A percentile compares a stretch with the other conserved stretches of the same genome.
These are phyloP conservation scores for Elsinoe fawcettii DNA, from an alignment of 2,329 filamentous ascomycete genomes.

Conservation along the genomic window DNA sequence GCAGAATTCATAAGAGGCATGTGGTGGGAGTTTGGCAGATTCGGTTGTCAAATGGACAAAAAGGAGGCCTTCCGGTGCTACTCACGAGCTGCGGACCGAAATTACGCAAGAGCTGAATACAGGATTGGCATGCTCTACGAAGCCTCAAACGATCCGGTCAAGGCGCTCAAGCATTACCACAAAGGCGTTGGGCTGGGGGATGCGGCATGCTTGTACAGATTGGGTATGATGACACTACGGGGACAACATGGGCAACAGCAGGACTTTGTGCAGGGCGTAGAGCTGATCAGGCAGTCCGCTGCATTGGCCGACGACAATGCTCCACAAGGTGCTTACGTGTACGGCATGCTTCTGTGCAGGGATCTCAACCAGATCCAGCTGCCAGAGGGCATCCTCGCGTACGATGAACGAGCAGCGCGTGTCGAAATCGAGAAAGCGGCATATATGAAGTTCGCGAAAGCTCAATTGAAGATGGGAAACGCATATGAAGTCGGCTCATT, in stretches of 20 bases:
- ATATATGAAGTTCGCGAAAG: conserved; percentile 90
- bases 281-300: conserved; percentile 75
- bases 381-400: conserved; percentile 62
- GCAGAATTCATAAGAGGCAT: conserved; percentile 91
- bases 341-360: conserved; percentile 85
- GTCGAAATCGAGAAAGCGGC: conserved; percentile 94
- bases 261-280: conserved; percentile 68
- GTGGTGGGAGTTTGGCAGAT: conserved; percentile 98
- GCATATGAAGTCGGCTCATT: conserved; percentile 92
- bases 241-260: conserved; percentile 87
- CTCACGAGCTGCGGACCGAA: conserved; percentile 73
- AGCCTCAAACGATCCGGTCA: conserved; percentile 83
- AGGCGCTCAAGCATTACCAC: conserved; percentile 86
- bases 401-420: conserved; percentile 64
- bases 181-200: conserved; percentile 71
- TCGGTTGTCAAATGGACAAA: conserved; percentile 82
- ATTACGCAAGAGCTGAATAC: conserved; percentile 85
- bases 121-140: conserved; percentile 98
- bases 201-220: conserved; percentile 75
- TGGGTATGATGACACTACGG: conserved; percentile 96
- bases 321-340: conserved; percentile 80
- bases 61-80: conserved; percentile 89
- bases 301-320: conserved; percentile 91
- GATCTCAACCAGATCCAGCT: conserved; percentile 86
- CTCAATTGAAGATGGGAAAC: conserved; percentile 93